Base-by-base conservation (phyloP, 306 rosid species). In the Dalbergia cultrata region DNA sequence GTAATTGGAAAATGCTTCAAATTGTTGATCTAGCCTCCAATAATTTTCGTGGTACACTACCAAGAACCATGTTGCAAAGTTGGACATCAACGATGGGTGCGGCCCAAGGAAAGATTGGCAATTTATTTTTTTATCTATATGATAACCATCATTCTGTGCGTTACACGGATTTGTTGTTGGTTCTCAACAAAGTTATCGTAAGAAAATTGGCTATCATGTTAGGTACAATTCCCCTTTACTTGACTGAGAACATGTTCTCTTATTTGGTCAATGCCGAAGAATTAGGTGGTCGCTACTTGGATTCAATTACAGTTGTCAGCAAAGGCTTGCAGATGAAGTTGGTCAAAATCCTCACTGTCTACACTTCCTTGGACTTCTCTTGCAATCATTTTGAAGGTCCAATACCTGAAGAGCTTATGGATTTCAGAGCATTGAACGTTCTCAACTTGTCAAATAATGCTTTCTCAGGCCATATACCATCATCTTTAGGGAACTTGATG, bases 11-110 rank as follows among this genome's bases (percentile, higher is more conserved):
- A 5, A 44, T 35, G 61, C 70, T 81, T 66, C 84, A 81, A 1
- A 81, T 81, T 66, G 70, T 81, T 45, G 84, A 81, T 31, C 3
- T 81, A n/a, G 75, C 84, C 13, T 67, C 47, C 21, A 89, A 87
- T 56, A 83, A 66, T 71, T 87, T 85, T 52, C 67, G 4, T 17
- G 89, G 83, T 2, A 12, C 14, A 11, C 9, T 87, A 35, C 85
- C 73, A 8, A 13, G 41, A 67, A 1, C 0, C 41, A 11, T 13
- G 34, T 17, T 85, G 47, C 39, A 0, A 22, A 60, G 49, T 0
- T 86, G 85, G 92, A 12, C 26, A 11, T 74, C 76, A 71, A 64
- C 86, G 84, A 10, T 16, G 19, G 12, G 8, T 21, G 16, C 8
- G 13, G 35, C 65, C 8, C 18, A 13, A 3, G 11, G 3, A 7